These are phyloP conservation scores for Polyporus tsugae DNA, from an alignment of 1,284 basidiomycete genomes.

Conservation along the genomic window DNA sequence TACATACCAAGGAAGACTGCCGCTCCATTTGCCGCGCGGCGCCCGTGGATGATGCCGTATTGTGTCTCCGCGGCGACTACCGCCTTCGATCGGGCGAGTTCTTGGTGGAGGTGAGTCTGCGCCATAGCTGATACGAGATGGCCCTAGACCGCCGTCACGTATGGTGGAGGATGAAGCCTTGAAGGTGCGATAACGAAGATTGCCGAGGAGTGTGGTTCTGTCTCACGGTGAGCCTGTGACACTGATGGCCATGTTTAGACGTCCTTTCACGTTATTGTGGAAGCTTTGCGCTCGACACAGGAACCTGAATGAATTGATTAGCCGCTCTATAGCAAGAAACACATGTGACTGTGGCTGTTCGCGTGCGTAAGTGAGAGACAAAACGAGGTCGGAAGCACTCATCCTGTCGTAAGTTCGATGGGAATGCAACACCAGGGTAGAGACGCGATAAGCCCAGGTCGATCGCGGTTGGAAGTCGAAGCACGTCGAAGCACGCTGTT, in stretches of 20 bases:
- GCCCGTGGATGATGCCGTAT: conserved; percentile 64
- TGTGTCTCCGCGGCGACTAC: conserved; percentile 60
- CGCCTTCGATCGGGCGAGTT: conserved; percentile 44
- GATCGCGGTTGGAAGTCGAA: conserved; percentile 3
- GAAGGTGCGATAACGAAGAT: neutral
- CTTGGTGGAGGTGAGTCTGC: conserved; percentile 40
- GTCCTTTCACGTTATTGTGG: neutral
- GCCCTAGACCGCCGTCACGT: neutral
- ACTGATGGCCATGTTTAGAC: neutral
- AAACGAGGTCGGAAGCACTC: conserved; percentile 1
- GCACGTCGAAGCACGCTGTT: neutral
- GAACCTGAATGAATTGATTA: neutral
- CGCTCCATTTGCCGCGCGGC: conserved; percentile 64
- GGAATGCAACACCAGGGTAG: neutral
- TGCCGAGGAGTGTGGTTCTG: neutral
- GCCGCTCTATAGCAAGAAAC: neutral
- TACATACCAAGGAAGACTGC: conserved; percentile 66
- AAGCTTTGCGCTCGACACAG: neutral
- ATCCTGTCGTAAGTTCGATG: neutral
- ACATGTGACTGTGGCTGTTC: neutral
- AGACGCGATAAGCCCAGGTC: neutral
- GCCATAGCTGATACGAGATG: conserved; percentile 23
- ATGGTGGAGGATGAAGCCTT: neutral
- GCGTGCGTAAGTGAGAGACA: neutral
- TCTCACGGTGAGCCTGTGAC: neutral